Base-by-base conservation (phyloP, 31 red algal genomes). In the Porphyra umbilicalis region DNA sequence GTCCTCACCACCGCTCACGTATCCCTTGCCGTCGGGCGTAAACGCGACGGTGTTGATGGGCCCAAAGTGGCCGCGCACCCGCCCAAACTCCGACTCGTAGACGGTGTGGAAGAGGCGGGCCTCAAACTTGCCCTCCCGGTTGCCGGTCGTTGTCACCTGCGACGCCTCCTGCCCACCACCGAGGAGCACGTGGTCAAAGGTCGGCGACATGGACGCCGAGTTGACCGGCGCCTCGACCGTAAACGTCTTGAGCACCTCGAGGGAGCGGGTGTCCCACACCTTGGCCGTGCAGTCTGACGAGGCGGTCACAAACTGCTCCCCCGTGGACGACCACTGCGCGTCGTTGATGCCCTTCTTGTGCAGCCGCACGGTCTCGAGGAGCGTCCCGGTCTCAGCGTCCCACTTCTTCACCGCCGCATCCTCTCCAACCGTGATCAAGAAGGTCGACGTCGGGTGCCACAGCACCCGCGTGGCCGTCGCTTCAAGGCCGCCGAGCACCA, bases 31-130 rank as follows among this genome's bases (percentile, higher is more conserved):
- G 71, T 98, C 85, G 8, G 92, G 96, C 35, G 92, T 90, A 46
- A 95, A 98, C 25, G 96, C 85, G 9, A 98, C 88, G 10, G 89
- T 90, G 79, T 98, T 98, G 84, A 98, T 98, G 18, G 96, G 96
- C 77, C 96, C 96, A 83, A 98, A 98, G 81, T 98, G 96, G 75
- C 96, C 96, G 75, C 91, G 85, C 36, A 98, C 92, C 31, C 88
- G 78, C 36, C 92, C 92, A 16, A 98, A 76, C 79, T 95, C 90
- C 76, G 90, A 83, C 82, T 94, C 92, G 74, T 98, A 94, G 4
- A 92, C 87, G 8, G 93, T 78, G 76, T 98, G 96, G 79, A 94
- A 94, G 78, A 98, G 78, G 32, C 85, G 95, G 36, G 92, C 92
- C 82, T 92, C 92, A 76, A 98, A 98, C 57, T 92, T 93, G 36